phyloP scores from a whole-genome alignment of 495 filamentous ascomycete species.

The Aspergillus incahuasiensis region DNA sequence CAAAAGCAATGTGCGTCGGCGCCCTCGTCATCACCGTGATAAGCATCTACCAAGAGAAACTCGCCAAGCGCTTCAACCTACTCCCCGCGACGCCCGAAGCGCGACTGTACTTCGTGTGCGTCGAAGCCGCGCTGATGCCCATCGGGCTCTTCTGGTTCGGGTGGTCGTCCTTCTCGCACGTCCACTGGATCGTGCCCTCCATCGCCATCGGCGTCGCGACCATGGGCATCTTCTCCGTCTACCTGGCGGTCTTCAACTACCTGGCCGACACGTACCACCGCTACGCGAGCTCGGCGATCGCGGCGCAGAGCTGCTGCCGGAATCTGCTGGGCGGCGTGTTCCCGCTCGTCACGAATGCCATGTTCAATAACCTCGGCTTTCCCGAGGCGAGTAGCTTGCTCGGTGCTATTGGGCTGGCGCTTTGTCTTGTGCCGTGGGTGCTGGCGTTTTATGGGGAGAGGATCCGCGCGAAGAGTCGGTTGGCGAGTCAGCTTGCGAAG shows the following conservation, averaged over 20 bases:
- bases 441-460: slow-evolving; percentile 73
- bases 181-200: slow-evolving; percentile 75
- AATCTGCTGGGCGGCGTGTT: slow-evolving; percentile 84
- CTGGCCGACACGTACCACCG: slow-evolving; percentile 85
- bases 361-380: slow-evolving; percentile 71
- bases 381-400: slow-evolving; percentile 70
- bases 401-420: slow-evolving; percentile 60
- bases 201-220: slow-evolving; percentile 69
- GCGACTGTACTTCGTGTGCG: slow-evolving; percentile 77
- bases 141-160: slow-evolving; percentile 81
- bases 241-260: slow-evolving; percentile 91
- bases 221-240: slow-evolving; percentile 85
- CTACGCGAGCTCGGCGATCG: slow-evolving; percentile 81
- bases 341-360: slow-evolving; percentile 64
- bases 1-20: slow-evolving; percentile 60
- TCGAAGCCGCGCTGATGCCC: slow-evolving; percentile 64
- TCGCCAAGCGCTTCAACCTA: slow-evolving; percentile 39
- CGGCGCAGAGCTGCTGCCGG: slow-evolving; percentile 78
- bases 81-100: slow-evolving; percentile 62
- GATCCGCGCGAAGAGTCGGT: slow-evolving; percentile 73
- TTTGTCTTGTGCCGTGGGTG: slow-evolving; percentile 83
- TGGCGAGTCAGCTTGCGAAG: slow-evolving; percentile 50
- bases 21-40: slow-evolving; percentile 63
- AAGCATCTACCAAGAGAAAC: slow-evolving; percentile 68
- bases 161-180: slow-evolving; percentile 61